phyloP scores from a whole-genome alignment of 306 rosid species.

The Medicago ruthenica region DNA sequence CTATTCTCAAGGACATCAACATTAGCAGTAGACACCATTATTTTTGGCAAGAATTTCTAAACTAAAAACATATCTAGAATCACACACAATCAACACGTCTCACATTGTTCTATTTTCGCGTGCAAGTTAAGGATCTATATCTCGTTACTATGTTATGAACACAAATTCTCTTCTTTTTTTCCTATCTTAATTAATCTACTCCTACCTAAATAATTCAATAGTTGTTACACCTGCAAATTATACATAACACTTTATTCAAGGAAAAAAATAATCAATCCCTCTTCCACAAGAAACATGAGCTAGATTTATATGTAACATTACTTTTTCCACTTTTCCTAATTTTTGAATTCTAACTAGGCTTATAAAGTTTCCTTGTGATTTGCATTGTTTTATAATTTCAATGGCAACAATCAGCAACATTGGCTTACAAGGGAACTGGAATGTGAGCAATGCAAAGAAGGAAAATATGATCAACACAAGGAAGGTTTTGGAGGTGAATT shows the following conservation, averaged over 20 bases:
- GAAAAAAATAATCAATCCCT: not conserved
- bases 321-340: conserved; percentile 23
- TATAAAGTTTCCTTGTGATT: conserved; percentile 1
- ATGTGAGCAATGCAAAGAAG: conserved; percentile 35
- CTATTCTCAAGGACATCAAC: conserved; percentile 28
- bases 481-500: conserved; percentile 11
- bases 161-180: conserved; percentile 7
- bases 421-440: conserved; percentile 27
- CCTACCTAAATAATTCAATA: conserved; percentile 25
- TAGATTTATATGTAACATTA: conserved; percentile 43
- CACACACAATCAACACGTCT: conserved; percentile 26
- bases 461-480: not conserved
- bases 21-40: not conserved
- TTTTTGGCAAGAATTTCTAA: conserved; percentile 11
- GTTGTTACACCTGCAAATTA: conserved; percentile 47
- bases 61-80: conserved; percentile 22
- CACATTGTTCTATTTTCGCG: conserved; percentile 35
- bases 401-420: conserved; percentile 54
- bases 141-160: conserved; percentile 7
- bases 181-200: conserved; percentile 19
- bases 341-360: conserved; percentile 18
- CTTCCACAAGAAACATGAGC: conserved; percentile 43
- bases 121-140: conserved; percentile 44
- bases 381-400: not conserved
- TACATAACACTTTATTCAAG: not conserved